These are phyloP conservation scores for Candida sphagnicola DNA, from an alignment of 805 yeast species.

Conservation along the genomic window DNA sequence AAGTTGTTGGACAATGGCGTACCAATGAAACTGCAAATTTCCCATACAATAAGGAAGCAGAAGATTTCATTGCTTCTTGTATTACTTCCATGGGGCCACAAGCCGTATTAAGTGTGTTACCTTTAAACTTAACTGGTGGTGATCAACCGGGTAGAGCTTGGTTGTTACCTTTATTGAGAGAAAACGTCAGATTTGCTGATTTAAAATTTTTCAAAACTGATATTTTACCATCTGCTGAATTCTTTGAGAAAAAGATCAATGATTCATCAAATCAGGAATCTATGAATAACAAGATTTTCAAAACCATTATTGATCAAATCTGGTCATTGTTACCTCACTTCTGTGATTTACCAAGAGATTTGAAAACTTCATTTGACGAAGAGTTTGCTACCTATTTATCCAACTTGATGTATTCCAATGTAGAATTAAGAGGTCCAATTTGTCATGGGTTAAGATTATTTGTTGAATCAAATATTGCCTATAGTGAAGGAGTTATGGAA, in stretches of 20 bases:
- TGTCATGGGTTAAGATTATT: constrained; percentile 77
- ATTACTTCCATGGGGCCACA: constrained; percentile 85
- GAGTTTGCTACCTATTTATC: constrained; percentile 75
- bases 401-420: constrained; percentile 68
- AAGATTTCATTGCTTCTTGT: constrained; percentile 74
- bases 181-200: constrained; percentile 69
- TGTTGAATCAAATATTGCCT: constrained; percentile 71
- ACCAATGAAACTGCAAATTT: constrained; percentile 68
- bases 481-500: constrained; percentile 54
- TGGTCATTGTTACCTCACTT: constrained; percentile 91
- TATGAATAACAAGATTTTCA: constrained; percentile 70
- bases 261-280: constrained; percentile 48
- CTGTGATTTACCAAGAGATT: constrained; percentile 81
- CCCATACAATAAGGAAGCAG: constrained; percentile 70
- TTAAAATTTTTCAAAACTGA: constrained; percentile 58
- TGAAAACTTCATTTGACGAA: constrained; percentile 59
- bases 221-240: constrained; percentile 61
- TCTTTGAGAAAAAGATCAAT: constrained; percentile 48
- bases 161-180: constrained; percentile 88
- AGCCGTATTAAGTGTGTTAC: constrained; percentile 66
- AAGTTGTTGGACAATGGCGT: constrained; percentile 81
- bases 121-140: constrained; percentile 67
- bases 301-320: constrained; percentile 84
- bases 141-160: constrained; percentile 85
- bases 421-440: constrained; percentile 71